Percentiles rank a stretch among this genome's conserved stretches.
Conservation (phyloP, 257 asterid genomes). For the Sherardia arvensis region DNA sequence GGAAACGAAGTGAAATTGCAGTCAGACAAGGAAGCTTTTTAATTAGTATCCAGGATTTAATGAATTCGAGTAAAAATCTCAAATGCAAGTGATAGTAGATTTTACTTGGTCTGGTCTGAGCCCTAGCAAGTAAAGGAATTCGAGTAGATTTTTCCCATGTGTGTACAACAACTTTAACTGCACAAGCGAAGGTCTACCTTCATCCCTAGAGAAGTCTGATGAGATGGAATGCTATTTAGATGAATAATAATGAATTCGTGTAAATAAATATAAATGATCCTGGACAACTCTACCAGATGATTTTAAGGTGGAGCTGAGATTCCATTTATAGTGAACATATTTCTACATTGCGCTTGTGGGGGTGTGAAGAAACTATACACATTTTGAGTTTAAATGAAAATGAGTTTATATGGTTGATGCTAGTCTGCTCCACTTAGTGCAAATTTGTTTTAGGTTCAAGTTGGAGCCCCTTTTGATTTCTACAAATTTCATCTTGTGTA, state of each 20-base stretch:
- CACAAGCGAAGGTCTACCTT: not conserved
- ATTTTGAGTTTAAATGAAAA: no score
- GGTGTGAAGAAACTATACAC: no score
- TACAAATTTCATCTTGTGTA: not conserved
- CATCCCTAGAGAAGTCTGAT: no score
- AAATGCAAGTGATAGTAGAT: not conserved
- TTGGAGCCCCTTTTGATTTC: not conserved
- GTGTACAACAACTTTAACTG: not conserved
- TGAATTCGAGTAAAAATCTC: not conserved
- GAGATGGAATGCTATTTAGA: not conserved
- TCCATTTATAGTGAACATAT: not conserved
- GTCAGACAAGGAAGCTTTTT: not conserved
- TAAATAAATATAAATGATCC: not conserved
- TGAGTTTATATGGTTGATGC: no score
- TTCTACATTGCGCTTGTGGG: no score
- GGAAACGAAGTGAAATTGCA: no score
- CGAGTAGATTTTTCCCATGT: not conserved
- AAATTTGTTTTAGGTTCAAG: not conserved
- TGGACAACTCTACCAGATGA: not conserved
- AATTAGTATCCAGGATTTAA: not conserved
- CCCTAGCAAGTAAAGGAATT: no score
- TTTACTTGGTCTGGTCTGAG: not conserved
- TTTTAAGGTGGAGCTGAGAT: not conserved
- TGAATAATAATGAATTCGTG: not conserved
- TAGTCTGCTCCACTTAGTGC: not conserved